Percentiles rank a stretch among this genome's conserved stretches.
Conservation (phyloP, 345 rosid species). For the Orychophragmus violaceus region DNA sequence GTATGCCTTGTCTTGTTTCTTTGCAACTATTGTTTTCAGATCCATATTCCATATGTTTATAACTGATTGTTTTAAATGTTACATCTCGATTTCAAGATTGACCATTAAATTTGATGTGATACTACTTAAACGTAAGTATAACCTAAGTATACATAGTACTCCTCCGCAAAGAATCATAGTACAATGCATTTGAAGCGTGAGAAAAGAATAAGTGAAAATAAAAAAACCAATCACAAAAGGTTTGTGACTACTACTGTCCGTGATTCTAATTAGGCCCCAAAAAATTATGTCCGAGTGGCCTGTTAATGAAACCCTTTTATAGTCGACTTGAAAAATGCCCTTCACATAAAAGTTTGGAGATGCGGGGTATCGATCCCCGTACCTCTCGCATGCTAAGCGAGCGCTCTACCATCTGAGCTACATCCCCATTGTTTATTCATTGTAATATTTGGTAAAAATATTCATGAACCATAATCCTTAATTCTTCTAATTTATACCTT, state of each 20-base stretch:
- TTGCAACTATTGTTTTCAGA: background rate
- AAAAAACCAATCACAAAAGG: background rate
- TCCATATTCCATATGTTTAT: background rate
- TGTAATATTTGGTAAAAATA: too few species aligned
- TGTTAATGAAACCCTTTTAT: background rate
- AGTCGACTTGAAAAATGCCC: background rate
- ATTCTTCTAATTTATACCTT: too few species aligned
- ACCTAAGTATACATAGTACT: too few species aligned
- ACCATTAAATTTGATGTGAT: background rate
- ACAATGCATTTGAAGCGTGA: background rate
- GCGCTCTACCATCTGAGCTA: conserved; percentile 95
- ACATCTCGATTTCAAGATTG: background rate
- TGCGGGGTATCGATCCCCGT: too few species aligned
- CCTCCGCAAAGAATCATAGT: too few species aligned
- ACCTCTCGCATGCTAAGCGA: conserved; percentile 91
- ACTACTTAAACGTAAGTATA: too few species aligned
- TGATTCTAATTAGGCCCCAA: too few species aligned
- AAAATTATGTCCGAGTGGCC: background rate
- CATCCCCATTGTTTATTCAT: conserved; percentile 47
- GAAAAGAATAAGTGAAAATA: background rate
- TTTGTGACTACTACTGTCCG: background rate
- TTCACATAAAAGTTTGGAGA: too few species aligned
- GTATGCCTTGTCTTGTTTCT: conserved; percentile 1
- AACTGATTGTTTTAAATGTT: background rate
- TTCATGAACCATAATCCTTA: too few species aligned